Base-by-base conservation (phyloP, 768 basidiomycete species). In the Gymnopilus dilepis region DNA sequence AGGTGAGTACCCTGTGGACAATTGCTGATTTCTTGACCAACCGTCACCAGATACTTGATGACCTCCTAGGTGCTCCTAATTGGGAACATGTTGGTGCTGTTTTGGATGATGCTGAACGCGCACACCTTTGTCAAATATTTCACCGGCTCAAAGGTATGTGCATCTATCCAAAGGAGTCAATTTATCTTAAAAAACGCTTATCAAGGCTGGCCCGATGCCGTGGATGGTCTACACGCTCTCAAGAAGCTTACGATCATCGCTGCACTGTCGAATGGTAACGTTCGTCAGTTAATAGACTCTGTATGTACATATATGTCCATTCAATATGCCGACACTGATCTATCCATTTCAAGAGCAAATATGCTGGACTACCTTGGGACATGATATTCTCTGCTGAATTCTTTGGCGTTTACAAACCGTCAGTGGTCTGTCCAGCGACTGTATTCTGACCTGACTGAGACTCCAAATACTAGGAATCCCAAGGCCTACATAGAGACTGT, bases 391-490 rank as follows among this genome's bases (percentile, higher is more conserved):
- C 87, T 0, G 74, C 81, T 0, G 86, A 87, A 56, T 72, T 89
- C 17, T 86, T 89, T 50, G 75, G 77, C 7, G 80, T 82, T 0
- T 89, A 82, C 76, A 90, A 90, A 67, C 86, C 88, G 88, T 89
- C 26, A 31, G 58, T 30, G n/a, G 13, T 17, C 26, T 19, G 41
- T n/a, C 11, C 11, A 38, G 11, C 0, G 19, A 2, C 38, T 34
- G 31, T 24, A 22, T 53, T 8, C n/a, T 21, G 15, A 7, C 17
- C 28, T 3, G 15, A 1, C 52, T 53, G n/a, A 38, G 15, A 53
- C 22, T 38, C 0, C 15, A 15, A 13, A n/a, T 41, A n/a, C n/a
- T 61, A 87, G 86, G 2, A 82, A 83, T 67, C 81, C 81, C 8
- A 75, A 80, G 41, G 77, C 82, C 0, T 90, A 90, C 64, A 71